A percentile compares a stretch with the other conserved stretches of the same genome.
Evolutionary conservation across 768 basidiomycete species (phyloP).

Genomic region (Lepiota venenata): DNA sequence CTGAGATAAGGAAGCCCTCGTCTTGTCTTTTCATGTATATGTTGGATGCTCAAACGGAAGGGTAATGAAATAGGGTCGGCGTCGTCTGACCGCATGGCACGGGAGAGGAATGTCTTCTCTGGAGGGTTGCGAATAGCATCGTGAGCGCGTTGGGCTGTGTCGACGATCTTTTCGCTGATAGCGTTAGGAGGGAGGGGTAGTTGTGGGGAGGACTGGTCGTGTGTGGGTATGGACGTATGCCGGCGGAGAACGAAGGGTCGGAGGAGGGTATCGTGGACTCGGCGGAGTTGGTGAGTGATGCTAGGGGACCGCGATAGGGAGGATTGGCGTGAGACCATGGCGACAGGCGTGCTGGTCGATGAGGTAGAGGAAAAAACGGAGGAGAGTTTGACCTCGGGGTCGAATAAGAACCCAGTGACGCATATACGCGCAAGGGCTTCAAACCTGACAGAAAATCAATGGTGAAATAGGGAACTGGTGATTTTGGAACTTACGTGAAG

Average conservation of each 20-base stretch:
- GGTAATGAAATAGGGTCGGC: conserved; percentile 52
- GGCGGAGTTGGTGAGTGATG: conserved; percentile 41
- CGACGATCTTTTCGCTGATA: conserved; percentile 25
- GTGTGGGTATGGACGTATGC: conserved; percentile 19
- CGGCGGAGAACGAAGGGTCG: conserved; percentile 52
- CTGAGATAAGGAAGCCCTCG: conserved; percentile 84
- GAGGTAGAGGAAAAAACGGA: conserved; percentile 41
- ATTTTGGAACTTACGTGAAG: conserved; percentile 68
- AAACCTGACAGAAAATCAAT: conserved; percentile 42
- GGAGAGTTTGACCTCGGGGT: conserved; percentile 66
- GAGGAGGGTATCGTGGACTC: conserved; percentile 42
- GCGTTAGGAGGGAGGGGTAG: conserved; percentile 15
- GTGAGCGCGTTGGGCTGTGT: conserved; percentile 32
- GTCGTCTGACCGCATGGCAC: conserved; percentile 39
- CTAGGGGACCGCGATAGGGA: conserved; percentile 43
- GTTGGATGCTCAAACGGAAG: conserved; percentile 56
- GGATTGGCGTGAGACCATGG: conserved; percentile 27
- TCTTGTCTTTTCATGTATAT: conserved; percentile 51
- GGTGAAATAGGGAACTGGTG: not conserved
- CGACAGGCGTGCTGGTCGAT: conserved; percentile 23
- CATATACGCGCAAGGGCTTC: conserved; percentile 88
- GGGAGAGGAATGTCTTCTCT: conserved; percentile 49
- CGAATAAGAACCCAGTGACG: conserved; percentile 85
- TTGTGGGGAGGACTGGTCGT: conserved; percentile 14
- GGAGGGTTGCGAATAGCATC: conserved; percentile 39